A percentile compares a stretch with the other conserved stretches of the same genome.
These are phyloP conservation scores for Hirschfeldia incana DNA, from an alignment of 345 rosid genomes.

Conservation along the genomic window DNA sequence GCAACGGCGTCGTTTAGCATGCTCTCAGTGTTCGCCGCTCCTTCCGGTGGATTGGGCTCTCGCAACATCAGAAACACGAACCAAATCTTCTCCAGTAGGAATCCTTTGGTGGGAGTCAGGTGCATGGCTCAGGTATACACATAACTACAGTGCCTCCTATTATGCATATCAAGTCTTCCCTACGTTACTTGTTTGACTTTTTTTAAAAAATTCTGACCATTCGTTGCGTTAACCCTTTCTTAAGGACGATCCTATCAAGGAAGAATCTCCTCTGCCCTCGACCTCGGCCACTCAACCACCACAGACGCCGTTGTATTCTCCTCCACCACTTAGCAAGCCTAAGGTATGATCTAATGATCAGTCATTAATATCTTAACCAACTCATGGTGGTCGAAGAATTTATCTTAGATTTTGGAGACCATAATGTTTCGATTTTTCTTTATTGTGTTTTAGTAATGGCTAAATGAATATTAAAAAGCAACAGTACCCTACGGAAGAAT, in stretches of 20 bases:
- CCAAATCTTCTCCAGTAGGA: slow-evolving; percentile 33
- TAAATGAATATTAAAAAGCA: neutral
- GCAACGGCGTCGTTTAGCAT: slow-evolving; percentile 39
- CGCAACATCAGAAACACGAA: slow-evolving; percentile 27
- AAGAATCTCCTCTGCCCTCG: slow-evolving; percentile 18
- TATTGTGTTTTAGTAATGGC: neutral
- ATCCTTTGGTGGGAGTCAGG: slow-evolving; percentile 33
- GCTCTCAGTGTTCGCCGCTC: slow-evolving; percentile 46
- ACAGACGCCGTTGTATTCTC: slow-evolving; percentile 11
- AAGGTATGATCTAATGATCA: slow-evolving; percentile 27
- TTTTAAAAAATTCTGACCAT: neutral
- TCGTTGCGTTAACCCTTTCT: neutral
- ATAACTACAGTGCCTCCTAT: neutral
- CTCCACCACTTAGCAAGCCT: slow-evolving; percentile 35
- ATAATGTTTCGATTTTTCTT: neutral
- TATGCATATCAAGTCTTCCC: neutral
- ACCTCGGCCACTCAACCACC: slow-evolving; percentile 25
- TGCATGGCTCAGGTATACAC: slow-evolving; percentile 49
- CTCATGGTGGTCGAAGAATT: neutral
- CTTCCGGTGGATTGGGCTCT: slow-evolving; percentile 28
- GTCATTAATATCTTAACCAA: neutral
- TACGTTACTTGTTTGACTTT: slow-evolving; percentile 9
- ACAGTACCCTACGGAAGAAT: neutral
- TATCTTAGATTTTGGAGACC: neutral
- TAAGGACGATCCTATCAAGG: slow-evolving; percentile 26